Conservation (phyloP, 148 eudicot species). For the Rhododendron molle region DNA sequence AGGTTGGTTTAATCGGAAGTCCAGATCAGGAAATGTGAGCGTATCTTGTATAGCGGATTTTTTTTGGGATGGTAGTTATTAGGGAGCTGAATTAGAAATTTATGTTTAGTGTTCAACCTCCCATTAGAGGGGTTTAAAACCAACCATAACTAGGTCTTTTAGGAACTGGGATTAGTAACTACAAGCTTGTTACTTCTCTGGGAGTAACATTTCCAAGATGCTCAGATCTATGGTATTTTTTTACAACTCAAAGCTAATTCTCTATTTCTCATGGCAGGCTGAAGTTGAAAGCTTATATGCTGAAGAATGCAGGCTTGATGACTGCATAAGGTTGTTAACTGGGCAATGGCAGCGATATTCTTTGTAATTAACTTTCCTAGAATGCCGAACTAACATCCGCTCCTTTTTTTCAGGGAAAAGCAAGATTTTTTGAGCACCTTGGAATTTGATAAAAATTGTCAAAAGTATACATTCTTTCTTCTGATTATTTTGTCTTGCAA, state of each 20-base stretch:
- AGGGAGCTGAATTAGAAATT: background rate
- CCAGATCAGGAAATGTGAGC: background rate
- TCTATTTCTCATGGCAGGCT: constrained; percentile 27
- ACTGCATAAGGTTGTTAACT: constrained; percentile 38
- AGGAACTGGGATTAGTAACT: background rate
- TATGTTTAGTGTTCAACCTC: background rate
- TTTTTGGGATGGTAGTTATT: background rate
- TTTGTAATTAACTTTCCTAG: background rate
- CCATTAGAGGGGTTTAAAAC: background rate
- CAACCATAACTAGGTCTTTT: background rate
- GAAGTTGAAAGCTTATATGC: constrained; percentile 28
- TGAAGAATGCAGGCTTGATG: constrained; percentile 38
- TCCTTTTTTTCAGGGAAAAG: constrained; percentile 29
- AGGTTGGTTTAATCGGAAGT: background rate
- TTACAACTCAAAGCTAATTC: background rate
- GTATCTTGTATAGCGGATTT: background rate
- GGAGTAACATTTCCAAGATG: background rate
- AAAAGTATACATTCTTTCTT: constrained; percentile 30
- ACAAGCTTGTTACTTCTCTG: background rate
- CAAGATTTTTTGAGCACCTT: constrained; percentile 27
- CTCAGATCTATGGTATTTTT: background rate
- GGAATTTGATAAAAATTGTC: constrained; percentile 15
- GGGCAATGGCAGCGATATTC: background rate
- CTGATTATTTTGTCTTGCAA: background rate
- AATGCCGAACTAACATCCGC: constrained; percentile 14